A percentile compares a stretch with the other conserved stretches of the same genome.
phyloP scores from a whole-genome alignment of 2,329 filamentous ascomycete genomes.

The Colletotrichum liaoningense region DNA sequence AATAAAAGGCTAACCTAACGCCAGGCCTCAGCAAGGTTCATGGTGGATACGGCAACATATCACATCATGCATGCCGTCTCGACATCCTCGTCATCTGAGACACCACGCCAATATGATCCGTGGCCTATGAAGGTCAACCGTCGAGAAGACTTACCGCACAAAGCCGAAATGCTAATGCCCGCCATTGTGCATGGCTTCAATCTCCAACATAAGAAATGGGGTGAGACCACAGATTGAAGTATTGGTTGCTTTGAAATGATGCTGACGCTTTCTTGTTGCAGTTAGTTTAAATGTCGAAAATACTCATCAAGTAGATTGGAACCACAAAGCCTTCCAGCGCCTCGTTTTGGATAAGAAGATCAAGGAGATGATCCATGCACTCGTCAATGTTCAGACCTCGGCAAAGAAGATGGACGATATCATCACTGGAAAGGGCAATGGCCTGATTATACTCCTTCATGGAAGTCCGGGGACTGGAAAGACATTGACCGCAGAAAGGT shows the following conservation, averaged over 20 bases:
- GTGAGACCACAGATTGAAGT: not conserved
- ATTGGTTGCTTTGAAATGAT: too few relatives aligned
- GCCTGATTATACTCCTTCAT: slow-evolving; percentile 48
- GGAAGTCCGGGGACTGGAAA: slow-evolving; percentile 50
- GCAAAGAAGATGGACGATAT: slow-evolving; percentile 43
- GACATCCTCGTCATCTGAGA: not conserved
- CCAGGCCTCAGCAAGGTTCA: not conserved
- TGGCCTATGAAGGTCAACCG: not conserved
- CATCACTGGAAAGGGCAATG: slow-evolving; percentile 48
- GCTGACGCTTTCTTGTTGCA: not conserved
- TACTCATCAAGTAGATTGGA: slow-evolving; percentile 16
- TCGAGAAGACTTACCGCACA: not conserved
- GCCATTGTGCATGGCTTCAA: not conserved
- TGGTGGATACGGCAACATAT: slow-evolving; percentile 5
- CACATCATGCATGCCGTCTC: not conserved
- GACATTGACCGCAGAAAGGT: slow-evolving; percentile 50
- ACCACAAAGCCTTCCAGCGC: slow-evolving; percentile 34
- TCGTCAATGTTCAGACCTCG: slow-evolving; percentile 39
- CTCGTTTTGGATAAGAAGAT: slow-evolving; percentile 35
- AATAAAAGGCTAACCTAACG: too few relatives aligned
- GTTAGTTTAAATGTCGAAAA: not conserved
- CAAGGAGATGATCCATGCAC: slow-evolving; percentile 45
- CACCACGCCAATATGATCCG: not conserved
- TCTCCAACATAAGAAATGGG: slow-evolving; percentile 9
- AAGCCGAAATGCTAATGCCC: not conserved